Evolutionary conservation across 305 asterid genomes (phyloP), one percentile per base, ranked within the genome.

Genomic region (Fraxinus ornus): DNA sequence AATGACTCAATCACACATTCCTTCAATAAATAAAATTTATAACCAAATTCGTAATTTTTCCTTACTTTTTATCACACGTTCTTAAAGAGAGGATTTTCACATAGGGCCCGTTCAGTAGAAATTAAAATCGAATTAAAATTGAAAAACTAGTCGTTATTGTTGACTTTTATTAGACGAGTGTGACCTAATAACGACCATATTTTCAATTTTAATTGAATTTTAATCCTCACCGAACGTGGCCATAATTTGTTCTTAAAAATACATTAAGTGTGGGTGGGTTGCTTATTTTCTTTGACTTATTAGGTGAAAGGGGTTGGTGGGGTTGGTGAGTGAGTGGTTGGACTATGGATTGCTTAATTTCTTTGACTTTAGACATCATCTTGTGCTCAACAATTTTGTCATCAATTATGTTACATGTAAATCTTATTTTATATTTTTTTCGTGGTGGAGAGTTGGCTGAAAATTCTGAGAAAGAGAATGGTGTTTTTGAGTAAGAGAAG

Each of bases 401-500:
- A 37, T 37, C 39, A 35, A 35, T 35, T 6, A 35, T 35, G 7
- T 1, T 35, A 35, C 12, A 37, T 37, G 44, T 37, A 37, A 37
- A 37, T 37, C 3, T 37, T 37, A 37, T 37, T 37, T 37, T 8
- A 8, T 2, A 37, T 37, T 26, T 26, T 26, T 0, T 4, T 88
- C 68, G 15, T 91, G 80, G 57, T 15, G 85, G 37, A 1, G 81
- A 80, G 84, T 85, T 2, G 78, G 86, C 75, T 81, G 85, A 78
- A 73, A 84, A 87, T 86, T 86, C 17, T 81, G 83, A 3, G 83
- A 81, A 52, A 86, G 70, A 7, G 79, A 82, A 82, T 88, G 89
- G 84, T 89, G 94, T 71, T 94, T 94, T 78, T 93, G 94, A 83
- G 90, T 88, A 17, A 91, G 89, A 12, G 92, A 85, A 73, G 87